These are phyloP conservation scores for Begonia fuchsioides DNA, from an alignment of 306 rosid species.

Conservation along the genomic window DNA sequence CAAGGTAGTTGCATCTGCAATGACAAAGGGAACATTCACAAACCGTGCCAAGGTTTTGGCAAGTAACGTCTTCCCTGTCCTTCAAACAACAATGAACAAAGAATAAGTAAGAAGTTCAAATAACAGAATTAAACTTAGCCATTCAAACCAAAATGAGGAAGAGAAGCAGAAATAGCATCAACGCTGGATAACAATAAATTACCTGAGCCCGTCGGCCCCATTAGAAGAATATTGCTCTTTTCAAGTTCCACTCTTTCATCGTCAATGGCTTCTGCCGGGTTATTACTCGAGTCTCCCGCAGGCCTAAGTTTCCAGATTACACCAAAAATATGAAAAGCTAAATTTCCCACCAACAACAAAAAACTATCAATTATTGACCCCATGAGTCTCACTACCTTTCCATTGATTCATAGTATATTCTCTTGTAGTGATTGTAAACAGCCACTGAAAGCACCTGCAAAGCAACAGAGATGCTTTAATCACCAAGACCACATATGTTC, in stretches of 20 bases:
- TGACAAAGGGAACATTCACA: conserved; percentile 96
- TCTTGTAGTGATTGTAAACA: conserved; percentile 93
- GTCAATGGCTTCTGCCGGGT: conserved; percentile 28
- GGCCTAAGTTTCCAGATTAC: too few relatives aligned
- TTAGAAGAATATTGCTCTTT: conserved; percentile 88
- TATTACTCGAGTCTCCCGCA: conserved; percentile 49
- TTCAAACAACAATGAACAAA: conserved; percentile 50
- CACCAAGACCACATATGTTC: too few relatives aligned
- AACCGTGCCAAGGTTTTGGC: conserved; percentile 97
- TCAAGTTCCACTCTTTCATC: conserved; percentile 88
- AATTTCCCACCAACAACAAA: neutral
- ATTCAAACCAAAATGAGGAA: neutral
- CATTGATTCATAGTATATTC: conserved; percentile 47
- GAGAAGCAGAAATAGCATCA: neutral
- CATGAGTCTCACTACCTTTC: conserved; percentile 46
- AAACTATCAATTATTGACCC: conserved; percentile 7
- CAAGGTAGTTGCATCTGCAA: conserved; percentile 93
- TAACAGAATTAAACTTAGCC: neutral
- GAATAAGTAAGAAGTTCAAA: conserved; percentile 7
- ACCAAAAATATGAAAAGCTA: neutral
- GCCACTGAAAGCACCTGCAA: conserved; percentile 86
- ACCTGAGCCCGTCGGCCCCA: conserved; percentile 99
- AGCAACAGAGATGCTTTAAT: neutral
- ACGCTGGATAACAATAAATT: conserved; percentile 7
- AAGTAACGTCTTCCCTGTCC: conserved; percentile 99